These are phyloP conservation scores for Ulvella scutata DNA, from an alignment of 139 green algal species.

Conservation along the genomic window DNA sequence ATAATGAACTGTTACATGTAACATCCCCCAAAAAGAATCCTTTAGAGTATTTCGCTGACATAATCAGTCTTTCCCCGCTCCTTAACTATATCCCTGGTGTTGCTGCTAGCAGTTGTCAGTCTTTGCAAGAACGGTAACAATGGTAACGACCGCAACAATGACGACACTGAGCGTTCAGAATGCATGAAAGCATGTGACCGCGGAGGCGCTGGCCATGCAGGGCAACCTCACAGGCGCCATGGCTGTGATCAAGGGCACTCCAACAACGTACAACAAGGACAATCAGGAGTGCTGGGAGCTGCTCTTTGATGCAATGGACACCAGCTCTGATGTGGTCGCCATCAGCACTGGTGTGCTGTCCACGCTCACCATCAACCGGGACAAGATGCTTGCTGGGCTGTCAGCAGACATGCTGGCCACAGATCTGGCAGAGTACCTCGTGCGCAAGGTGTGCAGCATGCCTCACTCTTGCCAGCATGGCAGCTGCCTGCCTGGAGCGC, in stretches of 20 bases:
- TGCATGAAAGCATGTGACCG: neutral
- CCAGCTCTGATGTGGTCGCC: conserved; percentile 65
- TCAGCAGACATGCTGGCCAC: conserved; percentile 94
- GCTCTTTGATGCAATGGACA: conserved; percentile 93
- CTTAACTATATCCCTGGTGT: too few species aligned
- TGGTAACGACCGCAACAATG: too few species aligned
- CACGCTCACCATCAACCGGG: conserved; percentile 75
- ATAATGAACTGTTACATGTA: too few species aligned
- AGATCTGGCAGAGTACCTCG: conserved; percentile 97
- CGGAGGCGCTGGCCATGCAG: too few species aligned
- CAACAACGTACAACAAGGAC: conserved; percentile 99
- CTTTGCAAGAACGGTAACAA: too few species aligned
- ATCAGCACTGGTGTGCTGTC: conserved; percentile 84
- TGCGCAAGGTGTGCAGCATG: conserved; percentile 67
- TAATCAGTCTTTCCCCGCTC: too few species aligned
- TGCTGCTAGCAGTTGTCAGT: too few species aligned
- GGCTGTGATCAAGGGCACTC: conserved; percentile 82
- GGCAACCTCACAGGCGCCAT: conserved; percentile 81
- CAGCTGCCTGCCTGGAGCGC: too few species aligned
- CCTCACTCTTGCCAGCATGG: neutral
- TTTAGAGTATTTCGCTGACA: too few species aligned
- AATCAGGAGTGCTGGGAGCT: conserved; percentile 81
- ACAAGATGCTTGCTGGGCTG: conserved; percentile 71
- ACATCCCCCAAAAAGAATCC: too few species aligned
- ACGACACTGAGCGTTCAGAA: too few species aligned